Conservation (phyloP, 257 asterid species). For the Ballota nigra region DNA sequence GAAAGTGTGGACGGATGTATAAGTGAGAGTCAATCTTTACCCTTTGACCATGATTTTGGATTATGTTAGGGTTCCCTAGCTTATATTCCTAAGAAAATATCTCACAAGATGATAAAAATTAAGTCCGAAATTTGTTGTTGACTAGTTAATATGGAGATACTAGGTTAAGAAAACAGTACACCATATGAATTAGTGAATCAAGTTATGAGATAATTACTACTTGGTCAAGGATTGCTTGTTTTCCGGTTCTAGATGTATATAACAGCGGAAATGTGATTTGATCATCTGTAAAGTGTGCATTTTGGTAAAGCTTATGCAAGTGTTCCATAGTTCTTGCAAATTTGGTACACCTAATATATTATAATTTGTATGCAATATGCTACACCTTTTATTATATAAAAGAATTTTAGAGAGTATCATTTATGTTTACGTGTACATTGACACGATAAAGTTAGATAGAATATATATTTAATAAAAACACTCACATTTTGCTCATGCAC, state of each 20-base stretch:
- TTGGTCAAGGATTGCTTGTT: constrained; percentile 10
- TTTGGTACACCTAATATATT: neutral
- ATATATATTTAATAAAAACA: too few relatives aligned
- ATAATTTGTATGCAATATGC: too few relatives aligned
- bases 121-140: neutral
- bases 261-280: neutral
- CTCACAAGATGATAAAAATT: neutral
- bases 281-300: neutral
- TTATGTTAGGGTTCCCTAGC: too few relatives aligned
- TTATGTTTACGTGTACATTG: too few relatives aligned
- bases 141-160: constrained; percentile 14
- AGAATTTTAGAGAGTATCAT: too few relatives aligned
- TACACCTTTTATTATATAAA: too few relatives aligned
- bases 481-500: too few relatives aligned
- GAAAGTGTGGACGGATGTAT: too few relatives aligned
- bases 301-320: neutral
- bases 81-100: too few relatives aligned
- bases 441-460: too few relatives aligned
- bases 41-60: too few relatives aligned
- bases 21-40: too few relatives aligned
- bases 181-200: neutral
- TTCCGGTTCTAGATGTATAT: constrained; percentile 6
- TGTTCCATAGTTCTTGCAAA: neutral
- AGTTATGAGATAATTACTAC: neutral
- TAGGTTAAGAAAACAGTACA: neutral